These are phyloP conservation scores for Myriosclerotinia duriaeana DNA, from an alignment of 2,329 filamentous ascomycete genomes.

Conservation along the genomic window DNA sequence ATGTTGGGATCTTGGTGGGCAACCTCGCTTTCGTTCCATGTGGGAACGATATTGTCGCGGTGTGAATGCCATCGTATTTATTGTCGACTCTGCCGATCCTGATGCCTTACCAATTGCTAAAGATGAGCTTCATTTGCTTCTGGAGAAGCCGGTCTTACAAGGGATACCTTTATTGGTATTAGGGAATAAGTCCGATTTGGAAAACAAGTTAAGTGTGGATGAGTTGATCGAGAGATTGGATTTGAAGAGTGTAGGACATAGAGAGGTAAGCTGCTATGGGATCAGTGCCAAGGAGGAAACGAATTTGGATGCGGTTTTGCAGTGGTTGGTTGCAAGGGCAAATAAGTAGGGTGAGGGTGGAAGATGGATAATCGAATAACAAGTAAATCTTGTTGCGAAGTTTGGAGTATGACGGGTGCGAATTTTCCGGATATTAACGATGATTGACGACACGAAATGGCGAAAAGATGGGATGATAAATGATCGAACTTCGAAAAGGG, in stretches of 20 bases:
- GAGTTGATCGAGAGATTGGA: conserved; percentile 92
- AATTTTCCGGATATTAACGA: conserved; percentile 31
- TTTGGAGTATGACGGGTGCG: conserved; percentile 5
- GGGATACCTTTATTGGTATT: conserved; percentile 92
- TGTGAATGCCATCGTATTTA: conserved; percentile 97
- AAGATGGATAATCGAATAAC: conserved; percentile 1
- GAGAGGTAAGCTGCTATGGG: conserved; percentile 97
- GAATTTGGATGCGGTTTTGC: conserved; percentile 92
- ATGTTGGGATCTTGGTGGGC: conserved; percentile 97
- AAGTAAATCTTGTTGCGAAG: conserved; percentile 9
- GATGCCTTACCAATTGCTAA: conserved; percentile 78
- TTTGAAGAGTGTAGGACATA: conserved; percentile 81
- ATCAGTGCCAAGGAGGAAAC: conserved; percentile 99
- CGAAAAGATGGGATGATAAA: conserved; percentile 53
- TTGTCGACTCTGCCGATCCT: conserved; percentile 91
- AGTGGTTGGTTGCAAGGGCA: conserved; percentile 92
- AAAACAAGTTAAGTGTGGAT: conserved; percentile 87
- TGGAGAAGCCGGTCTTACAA: conserved; percentile 79
- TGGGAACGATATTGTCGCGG: conserved; percentile 99
- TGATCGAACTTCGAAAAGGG: conserved; percentile 34
- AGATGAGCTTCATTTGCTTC: conserved; percentile 87
- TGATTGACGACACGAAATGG: conserved; percentile 48
- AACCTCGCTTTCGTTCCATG: conserved; percentile 96
- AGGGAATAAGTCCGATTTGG: conserved; percentile 95
- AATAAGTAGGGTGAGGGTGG: conserved; percentile 56